phyloP scores from a whole-genome alignment of 1,139 yeast species.

The Sugiyamaella sp. region DNA sequence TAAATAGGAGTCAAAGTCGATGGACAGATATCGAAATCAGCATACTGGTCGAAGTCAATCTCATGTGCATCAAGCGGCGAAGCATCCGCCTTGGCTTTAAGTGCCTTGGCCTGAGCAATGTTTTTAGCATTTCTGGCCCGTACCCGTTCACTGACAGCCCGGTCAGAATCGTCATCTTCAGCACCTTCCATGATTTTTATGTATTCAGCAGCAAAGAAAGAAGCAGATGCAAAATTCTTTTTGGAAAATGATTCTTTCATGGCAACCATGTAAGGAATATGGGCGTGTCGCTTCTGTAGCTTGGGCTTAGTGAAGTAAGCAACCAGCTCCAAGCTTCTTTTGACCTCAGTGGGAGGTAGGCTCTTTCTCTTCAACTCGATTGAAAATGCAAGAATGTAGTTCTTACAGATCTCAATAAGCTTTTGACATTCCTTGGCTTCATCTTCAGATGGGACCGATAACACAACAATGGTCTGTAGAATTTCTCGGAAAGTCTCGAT shows the following conservation, averaged over 20 bases:
- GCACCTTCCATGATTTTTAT: slow-evolving; percentile 69
- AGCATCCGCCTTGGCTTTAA: slow-evolving; percentile 77
- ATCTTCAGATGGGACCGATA: slow-evolving; percentile 71
- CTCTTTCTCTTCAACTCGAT: slow-evolving; percentile 88
- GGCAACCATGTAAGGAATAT: slow-evolving; percentile 91
- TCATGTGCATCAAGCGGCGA: slow-evolving; percentile 84
- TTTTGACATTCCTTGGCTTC: slow-evolving; percentile 78
- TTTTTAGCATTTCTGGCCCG: slow-evolving; percentile 12
- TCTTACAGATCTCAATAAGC: slow-evolving; percentile 74
- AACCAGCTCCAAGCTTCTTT: slow-evolving; percentile 90
- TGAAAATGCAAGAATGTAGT: slow-evolving; percentile 87
- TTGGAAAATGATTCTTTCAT: slow-evolving; percentile 88
- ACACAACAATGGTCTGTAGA: slow-evolving; percentile 71
- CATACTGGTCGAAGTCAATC: slow-evolving; percentile 89
- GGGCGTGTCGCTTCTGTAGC: slow-evolving; percentile 79
- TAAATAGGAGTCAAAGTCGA: slow-evolving; percentile 87
- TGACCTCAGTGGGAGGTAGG: slow-evolving; percentile 73
- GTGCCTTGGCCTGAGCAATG: slow-evolving; percentile 64
- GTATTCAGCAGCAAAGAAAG: slow-evolving; percentile 85
- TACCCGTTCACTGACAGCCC: slow-evolving; percentile 49
- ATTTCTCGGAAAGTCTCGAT: slow-evolving; percentile 76
- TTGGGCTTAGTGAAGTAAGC: slow-evolving; percentile 90
- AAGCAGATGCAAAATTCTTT: slow-evolving; percentile 86
- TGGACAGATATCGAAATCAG: slow-evolving; percentile 89
- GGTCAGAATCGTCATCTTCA: slow-evolving; percentile 56